A percentile compares a stretch with the other conserved stretches of the same genome.
Conservation (phyloP, 352 stramenopile genomes). For the Globisporangium camurandrum region DNA sequence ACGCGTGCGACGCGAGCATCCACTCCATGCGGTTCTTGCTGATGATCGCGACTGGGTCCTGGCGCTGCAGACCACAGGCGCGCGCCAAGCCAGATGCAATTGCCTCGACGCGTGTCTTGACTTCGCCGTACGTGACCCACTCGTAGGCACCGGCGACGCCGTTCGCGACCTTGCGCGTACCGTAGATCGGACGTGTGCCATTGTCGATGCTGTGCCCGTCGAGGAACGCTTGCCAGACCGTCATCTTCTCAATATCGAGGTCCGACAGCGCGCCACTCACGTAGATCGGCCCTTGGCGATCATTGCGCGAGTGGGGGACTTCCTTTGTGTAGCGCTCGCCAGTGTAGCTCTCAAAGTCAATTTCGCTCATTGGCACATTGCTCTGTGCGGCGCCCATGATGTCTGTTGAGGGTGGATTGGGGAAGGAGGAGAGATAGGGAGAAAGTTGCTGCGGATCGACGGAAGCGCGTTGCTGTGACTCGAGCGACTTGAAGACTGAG, state of each 20-base stretch:
- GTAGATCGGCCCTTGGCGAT: slow-evolving; percentile 15
- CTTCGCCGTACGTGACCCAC: slow-evolving; percentile 52
- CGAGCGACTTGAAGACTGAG: not conserved
- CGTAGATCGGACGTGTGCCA: slow-evolving; percentile 25
- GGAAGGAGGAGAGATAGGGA: not conserved
- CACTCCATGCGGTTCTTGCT: slow-evolving; percentile 69
- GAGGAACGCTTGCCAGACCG: slow-evolving; percentile 17
- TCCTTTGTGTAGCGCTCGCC: slow-evolving; percentile 19
- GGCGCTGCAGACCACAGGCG: slow-evolving; percentile 27
- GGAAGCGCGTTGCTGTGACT: too few relatives aligned
- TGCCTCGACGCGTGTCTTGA: slow-evolving; percentile 28
- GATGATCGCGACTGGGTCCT: slow-evolving; percentile 53
- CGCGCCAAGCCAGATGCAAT: slow-evolving; percentile 31
- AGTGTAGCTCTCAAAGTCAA: slow-evolving; percentile 36
- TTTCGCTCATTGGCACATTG: slow-evolving; percentile 34
- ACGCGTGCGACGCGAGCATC: slow-evolving; percentile 43
- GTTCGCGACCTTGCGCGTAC: slow-evolving; percentile 34
- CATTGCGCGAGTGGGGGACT: slow-evolving; percentile 15
- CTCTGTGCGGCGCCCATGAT: slow-evolving; percentile 40
- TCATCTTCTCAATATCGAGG: slow-evolving; percentile 9
- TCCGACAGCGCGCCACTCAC: slow-evolving; percentile 4
- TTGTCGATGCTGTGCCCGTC: slow-evolving; percentile 4
- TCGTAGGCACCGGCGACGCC: slow-evolving; percentile 35
- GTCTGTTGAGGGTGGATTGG: not conserved
- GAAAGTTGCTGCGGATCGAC: not conserved